Evolutionary conservation across 106 monocot genomes (phyloP).

Genomic region (Dendrobium huoshanense): DNA sequence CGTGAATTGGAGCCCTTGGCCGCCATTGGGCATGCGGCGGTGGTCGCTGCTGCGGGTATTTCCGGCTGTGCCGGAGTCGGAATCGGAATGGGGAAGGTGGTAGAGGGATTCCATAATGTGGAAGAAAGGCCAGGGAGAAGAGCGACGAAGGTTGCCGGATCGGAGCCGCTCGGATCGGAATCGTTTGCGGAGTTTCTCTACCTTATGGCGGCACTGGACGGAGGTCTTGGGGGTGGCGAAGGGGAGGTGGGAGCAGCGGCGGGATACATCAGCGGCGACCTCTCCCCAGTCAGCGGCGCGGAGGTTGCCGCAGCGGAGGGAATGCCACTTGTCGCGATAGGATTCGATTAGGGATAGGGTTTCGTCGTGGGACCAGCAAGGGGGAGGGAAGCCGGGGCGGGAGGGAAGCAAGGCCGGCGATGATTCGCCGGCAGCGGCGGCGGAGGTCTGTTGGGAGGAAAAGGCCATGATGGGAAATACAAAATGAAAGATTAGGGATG

Average conservation of each 20-base stretch:
- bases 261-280: slow-evolving; percentile 53
- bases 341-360: slow-evolving; percentile 77
- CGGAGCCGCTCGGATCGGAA: slow-evolving; percentile 65
- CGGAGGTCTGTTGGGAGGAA: slow-evolving; percentile 8
- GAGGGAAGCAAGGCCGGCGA: slow-evolving; percentile 15
- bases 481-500: background rate
- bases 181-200: slow-evolving; percentile 98
- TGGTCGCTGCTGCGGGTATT: slow-evolving; percentile 22
- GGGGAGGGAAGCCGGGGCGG: slow-evolving; percentile 65
- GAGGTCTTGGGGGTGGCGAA: slow-evolving; percentile 62
- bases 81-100: background rate
- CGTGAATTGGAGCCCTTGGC: slow-evolving; percentile 33
- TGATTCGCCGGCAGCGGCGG: background rate
- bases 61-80: slow-evolving; percentile 1
- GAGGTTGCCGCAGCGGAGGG: slow-evolving; percentile 68
- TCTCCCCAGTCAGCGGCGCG: slow-evolving; percentile 85
- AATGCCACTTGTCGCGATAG: slow-evolving; percentile 78
- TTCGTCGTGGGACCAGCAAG: slow-evolving; percentile 91
- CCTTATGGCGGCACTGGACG: slow-evolving; percentile 98
- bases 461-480: background rate
- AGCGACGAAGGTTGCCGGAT: slow-evolving; percentile 22
- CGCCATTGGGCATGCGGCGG: slow-evolving; percentile 27
- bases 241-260: slow-evolving; percentile 36
- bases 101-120: slow-evolving; percentile 53
- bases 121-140: slow-evolving; percentile 76